phyloP scores from a whole-genome alignment of 257 asterid species.

The Solanum pimpinellifolium region DNA sequence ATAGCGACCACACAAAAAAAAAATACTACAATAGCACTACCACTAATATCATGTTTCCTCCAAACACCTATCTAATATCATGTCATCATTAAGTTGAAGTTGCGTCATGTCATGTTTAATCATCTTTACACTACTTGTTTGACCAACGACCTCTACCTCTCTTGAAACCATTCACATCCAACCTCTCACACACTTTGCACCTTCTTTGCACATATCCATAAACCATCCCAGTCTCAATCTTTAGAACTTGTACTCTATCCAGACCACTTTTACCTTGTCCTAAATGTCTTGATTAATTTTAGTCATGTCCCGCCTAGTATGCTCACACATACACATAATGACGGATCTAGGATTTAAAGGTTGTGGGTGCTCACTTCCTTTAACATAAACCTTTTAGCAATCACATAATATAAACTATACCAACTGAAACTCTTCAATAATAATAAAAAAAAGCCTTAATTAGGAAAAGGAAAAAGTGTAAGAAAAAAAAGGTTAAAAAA shows the following conservation, averaged over 20 bases:
- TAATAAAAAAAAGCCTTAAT: too few relatives aligned
- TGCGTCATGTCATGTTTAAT: not conserved
- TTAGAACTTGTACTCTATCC: too few relatives aligned
- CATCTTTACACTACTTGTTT: too few relatives aligned
- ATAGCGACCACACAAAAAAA: not conserved
- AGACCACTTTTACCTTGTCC: not conserved
- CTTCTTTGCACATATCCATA: not conserved
- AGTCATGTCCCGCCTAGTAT: not conserved
- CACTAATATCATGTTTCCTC: not conserved
- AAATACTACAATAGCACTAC: not conserved
- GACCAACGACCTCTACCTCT: not conserved
- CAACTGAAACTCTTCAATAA: too few relatives aligned
- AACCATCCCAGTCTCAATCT: not conserved
- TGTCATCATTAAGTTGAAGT: not conserved
- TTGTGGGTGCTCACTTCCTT: too few relatives aligned
- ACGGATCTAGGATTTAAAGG: too few relatives aligned
- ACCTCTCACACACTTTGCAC: not conserved
- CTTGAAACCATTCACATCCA: not conserved
- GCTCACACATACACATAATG: rapidly evolving
- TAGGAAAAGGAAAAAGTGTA: too few relatives aligned
- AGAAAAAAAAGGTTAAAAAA: too few relatives aligned
- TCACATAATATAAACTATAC: too few relatives aligned
- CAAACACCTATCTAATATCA: not conserved
- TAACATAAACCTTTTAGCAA: too few relatives aligned
- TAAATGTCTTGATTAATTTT: not conserved